Evolutionary conservation across 2,329 filamentous ascomycete genomes (phyloP).

Genomic region (Claviceps purpurea): DNA sequence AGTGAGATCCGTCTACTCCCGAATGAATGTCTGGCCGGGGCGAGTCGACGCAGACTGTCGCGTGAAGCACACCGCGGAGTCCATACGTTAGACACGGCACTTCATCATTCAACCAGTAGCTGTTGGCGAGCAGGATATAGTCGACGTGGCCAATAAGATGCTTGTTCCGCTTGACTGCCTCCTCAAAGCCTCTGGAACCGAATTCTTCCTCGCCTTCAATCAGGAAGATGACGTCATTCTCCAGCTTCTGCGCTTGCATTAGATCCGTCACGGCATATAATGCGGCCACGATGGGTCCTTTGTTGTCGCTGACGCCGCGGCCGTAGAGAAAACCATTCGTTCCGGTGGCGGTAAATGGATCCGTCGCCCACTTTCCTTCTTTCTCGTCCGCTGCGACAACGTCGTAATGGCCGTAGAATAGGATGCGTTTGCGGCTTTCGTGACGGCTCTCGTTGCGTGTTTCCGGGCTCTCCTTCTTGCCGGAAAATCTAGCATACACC

Average conservation of each 20-base stretch:
- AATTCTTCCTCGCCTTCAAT: conserved; percentile 97
- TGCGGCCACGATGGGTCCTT: conserved; percentile 87
- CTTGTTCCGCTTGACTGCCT: conserved; percentile 69
- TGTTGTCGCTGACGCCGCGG: conserved; percentile 94
- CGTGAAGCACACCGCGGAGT: conserved; percentile 83
- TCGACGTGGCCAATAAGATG: conserved; percentile 78
- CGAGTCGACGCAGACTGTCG: conserved; percentile 78
- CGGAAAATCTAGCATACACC: conserved; percentile 80
- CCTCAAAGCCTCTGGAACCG: conserved; percentile 79
- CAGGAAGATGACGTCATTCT: conserved; percentile 81
- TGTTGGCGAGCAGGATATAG: conserved; percentile 91
- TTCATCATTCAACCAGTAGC: conserved; percentile 95
- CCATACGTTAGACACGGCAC: conserved; percentile 94
- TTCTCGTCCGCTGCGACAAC: conserved; percentile 83
- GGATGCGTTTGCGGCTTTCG: conserved; percentile 59
- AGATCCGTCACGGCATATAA: conserved; percentile 88
- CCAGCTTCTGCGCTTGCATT: conserved; percentile 67
- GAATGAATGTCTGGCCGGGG: conserved; percentile 82
- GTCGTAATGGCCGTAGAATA: conserved; percentile 98
- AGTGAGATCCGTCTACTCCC: conserved; percentile 86
- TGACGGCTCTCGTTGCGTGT: conserved; percentile 39
- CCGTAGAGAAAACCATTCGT: conserved; percentile 90
- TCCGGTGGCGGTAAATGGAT: conserved; percentile 82
- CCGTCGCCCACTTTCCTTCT: conserved; percentile 68
- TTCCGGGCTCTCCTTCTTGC: conserved; percentile 51